Evolutionary conservation across 192 early-diverging fungal species (phyloP).

Genomic region (Diversispora eburnea): DNA sequence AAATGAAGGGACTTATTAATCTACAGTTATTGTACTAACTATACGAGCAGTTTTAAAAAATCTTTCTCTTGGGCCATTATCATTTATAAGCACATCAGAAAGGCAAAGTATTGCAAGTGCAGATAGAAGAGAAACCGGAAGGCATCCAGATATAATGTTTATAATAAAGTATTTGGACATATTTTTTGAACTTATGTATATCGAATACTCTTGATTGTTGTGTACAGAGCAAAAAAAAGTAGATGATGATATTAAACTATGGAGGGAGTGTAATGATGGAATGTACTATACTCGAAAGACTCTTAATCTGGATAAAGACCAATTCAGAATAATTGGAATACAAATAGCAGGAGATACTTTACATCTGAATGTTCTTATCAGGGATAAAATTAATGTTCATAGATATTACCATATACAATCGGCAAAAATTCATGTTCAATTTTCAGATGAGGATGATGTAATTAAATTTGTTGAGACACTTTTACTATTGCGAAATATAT

Average conservation of each 20-base stretch:
- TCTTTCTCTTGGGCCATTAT: background rate
- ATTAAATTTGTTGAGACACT: conserved; percentile 5
- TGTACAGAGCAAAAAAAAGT: background rate
- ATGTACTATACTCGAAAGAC: conserved; percentile 5
- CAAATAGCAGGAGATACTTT: conserved; percentile 8
- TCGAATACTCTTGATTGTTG: conserved; percentile 4
- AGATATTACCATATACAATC: conserved; percentile 4
- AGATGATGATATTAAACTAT: conserved; percentile 14
- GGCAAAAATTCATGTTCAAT: background rate
- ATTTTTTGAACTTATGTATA: conserved; percentile 5
- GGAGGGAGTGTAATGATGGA: conserved; percentile 3
- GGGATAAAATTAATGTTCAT: conserved; percentile 6
- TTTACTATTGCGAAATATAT: conserved; percentile 3
- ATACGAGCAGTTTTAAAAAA: conserved; percentile 3
- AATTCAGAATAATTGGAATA: conserved; percentile 10
- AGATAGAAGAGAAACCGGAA: conserved; percentile 6
- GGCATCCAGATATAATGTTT: conserved; percentile 7
- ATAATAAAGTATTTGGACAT: background rate
- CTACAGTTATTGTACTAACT: conserved; percentile 9
- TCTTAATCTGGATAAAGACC: conserved; percentile 1
- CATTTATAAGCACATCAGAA: conserved; percentile 12
- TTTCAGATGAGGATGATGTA: background rate
- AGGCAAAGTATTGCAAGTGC: conserved; percentile 12
- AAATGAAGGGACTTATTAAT: conserved; percentile 10
- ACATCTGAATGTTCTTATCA: conserved; percentile 22